These are phyloP conservation scores for Pichia insulana DNA, from an alignment of 805 yeast species.

Conservation along the genomic window DNA sequence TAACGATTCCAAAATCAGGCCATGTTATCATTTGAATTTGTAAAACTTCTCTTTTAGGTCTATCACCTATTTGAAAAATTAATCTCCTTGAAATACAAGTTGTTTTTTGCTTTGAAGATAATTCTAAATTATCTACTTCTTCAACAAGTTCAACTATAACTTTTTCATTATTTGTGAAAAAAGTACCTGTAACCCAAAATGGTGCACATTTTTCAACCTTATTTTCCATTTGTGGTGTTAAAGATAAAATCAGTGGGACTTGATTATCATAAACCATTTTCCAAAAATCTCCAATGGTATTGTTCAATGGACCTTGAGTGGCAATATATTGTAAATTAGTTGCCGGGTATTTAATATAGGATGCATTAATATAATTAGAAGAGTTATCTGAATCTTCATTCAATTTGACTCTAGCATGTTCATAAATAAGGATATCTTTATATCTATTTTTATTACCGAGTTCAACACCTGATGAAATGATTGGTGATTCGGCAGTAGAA, in stretches of 20 bases:
- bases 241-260: conserved; percentile 60
- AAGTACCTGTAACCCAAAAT: conserved; percentile 65
- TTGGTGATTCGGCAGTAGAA: conserved; percentile 9
- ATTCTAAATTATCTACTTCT: conserved; percentile 20
- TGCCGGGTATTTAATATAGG: conserved; percentile 44
- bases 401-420: conserved; percentile 71
- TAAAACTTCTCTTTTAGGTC: conserved; percentile 37
- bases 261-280: conserved; percentile 58
- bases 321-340: conserved; percentile 55
- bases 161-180: conserved; percentile 25
- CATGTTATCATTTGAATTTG: conserved; percentile 77
- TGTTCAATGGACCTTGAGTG: conserved; percentile 76
- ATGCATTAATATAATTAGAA: conserved; percentile 71
- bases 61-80: conserved; percentile 28
- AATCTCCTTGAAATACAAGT: conserved; percentile 36
- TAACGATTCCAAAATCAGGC: conserved; percentile 72
- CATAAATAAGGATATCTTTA: conserved; percentile 81
- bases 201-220: conserved; percentile 74
- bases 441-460: conserved; percentile 76
- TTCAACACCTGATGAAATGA: conserved; percentile 68
- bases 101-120: conserved; percentile 17
- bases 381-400: conserved; percentile 30
- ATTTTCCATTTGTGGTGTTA: conserved; percentile 70
- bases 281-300: conserved; percentile 80
- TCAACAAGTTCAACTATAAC: conserved; percentile 21